These are phyloP conservation scores for Flaveria floridana DNA, from an alignment of 140 eudicot genomes.

Conservation along the genomic window DNA sequence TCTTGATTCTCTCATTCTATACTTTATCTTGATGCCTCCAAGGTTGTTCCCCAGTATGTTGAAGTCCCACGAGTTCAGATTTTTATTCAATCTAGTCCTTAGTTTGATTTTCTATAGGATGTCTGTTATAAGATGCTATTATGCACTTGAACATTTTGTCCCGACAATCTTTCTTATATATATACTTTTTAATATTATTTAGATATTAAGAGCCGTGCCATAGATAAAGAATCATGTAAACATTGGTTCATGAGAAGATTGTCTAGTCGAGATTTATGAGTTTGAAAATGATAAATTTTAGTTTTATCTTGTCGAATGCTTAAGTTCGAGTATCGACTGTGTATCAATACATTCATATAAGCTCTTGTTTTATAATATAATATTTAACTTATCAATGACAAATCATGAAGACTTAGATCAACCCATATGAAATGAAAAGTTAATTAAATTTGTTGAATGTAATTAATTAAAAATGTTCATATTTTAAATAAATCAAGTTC, in stretches of 20 bases:
- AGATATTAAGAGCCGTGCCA: background rate
- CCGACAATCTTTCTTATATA: background rate
- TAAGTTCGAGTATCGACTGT: background rate
- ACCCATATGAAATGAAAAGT: background rate
- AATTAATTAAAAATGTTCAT: background rate
- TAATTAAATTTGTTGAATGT: background rate
- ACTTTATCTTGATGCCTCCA: slow-evolving; percentile 17
- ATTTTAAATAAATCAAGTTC: slow-evolving; percentile 25
- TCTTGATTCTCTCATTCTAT: slow-evolving; percentile 29
- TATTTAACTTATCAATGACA: background rate
- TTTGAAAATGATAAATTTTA: background rate
- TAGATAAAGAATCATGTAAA: background rate
- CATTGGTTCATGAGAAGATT: background rate
- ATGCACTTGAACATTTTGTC: background rate
- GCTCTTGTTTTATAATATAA: background rate
- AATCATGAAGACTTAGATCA: background rate
- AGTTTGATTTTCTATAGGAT: background rate
- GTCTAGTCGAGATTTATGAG: background rate
- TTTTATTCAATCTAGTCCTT: background rate
- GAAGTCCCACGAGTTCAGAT: slow-evolving; percentile 6
- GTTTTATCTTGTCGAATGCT: background rate
- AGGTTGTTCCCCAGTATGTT: slow-evolving; percentile 35
- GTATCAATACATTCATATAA: background rate
- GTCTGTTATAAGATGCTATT: background rate
- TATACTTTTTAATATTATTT: background rate